Evolutionary conservation across 2,329 filamentous ascomycete species (phyloP), one percentile per base, ranked within the genome.

Genomic region (Coniochaeta pulveracea): DNA sequence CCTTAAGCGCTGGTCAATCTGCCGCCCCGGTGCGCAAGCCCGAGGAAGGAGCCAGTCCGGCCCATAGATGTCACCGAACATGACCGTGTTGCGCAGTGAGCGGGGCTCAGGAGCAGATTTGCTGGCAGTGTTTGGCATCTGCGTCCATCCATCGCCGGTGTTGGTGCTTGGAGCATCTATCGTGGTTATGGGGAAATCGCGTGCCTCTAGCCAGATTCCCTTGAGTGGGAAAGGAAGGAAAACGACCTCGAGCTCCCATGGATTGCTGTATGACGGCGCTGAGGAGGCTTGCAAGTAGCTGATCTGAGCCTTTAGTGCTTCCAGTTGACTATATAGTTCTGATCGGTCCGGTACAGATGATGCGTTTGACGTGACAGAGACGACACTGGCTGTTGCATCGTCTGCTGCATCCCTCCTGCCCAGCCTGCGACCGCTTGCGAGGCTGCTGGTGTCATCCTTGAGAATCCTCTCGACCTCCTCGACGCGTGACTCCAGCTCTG

Each of bases 201-300:
- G 49, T 4, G 60, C 51, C 27, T 60, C 57, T 37, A 69, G 58
- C 72, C 72, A 76, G 5, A 76, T 45, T 15, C 61, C 64, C 43
- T 65, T 70, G 6, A 76, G 55, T 2, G 67, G 63, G 50, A 84
- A 89, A 1, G 83, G 83, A 6, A 88, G 52, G 37, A 86, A 74
- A 2, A 88, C 74, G 4, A 88, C 77, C 47, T 88, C 81, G 2
- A 89, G 60, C 42, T 81, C 72, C 79, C 81, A 86, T 0, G 81
- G 79, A 25, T 71, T 64, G 26, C 57, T 55, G 18, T 62, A 61
- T 0, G 79, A 75, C n/a, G 82, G 80, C 19, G 75, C 53, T 8
- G 69, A 59, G 5, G 66, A 64, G 10, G 52, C 48, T 50, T 81
- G 76, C 8, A 84, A 60, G 26, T 70, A 61, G 19, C 60, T 53